Evolutionary conservation across 129 eudicot genomes (phyloP).

Genomic region (Sambucus nigra): DNA sequence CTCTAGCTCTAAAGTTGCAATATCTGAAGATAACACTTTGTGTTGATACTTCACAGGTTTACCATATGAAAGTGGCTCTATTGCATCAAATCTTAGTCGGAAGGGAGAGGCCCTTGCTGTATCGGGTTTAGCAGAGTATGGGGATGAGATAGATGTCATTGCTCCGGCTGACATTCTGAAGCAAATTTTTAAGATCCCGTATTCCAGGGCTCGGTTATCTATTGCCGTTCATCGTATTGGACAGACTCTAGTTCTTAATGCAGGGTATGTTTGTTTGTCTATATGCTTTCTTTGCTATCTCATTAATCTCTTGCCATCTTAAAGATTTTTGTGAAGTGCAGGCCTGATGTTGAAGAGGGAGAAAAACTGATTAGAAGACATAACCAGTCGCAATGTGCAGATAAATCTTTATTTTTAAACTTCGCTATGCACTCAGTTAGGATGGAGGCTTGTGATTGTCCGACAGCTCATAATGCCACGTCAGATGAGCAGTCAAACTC

Average conservation of each 20-base stretch:
- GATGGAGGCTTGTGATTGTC: conserved; percentile 99
- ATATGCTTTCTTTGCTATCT: conserved; percentile 4
- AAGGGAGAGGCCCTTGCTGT: conserved; percentile 99
- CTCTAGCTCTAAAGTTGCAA: not conserved
- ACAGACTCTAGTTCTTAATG: conserved; percentile 66
- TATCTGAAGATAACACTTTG: conserved; percentile 4
- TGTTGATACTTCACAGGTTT: conserved; percentile 42
- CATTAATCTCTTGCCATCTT: conserved; percentile 1
- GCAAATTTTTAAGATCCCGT: conserved; percentile 94
- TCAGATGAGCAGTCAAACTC: conserved; percentile 40
- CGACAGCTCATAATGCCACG: conserved; percentile 49
- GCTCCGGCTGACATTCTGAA: conserved; percentile 95
- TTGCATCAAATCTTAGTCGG: conserved; percentile 54
- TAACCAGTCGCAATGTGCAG: conserved; percentile 68
- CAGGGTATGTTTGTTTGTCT: conserved; percentile 46
- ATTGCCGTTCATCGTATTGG: conserved; percentile 97
- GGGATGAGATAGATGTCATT: conserved; percentile 91
- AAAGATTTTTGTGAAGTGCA: conserved; percentile 23
- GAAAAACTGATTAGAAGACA: conserved; percentile 78
- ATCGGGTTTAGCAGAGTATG: conserved; percentile 80
- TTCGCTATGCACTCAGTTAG: conserved; percentile 99
- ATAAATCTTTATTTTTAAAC: conserved; percentile 71
- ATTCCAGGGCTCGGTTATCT: conserved; percentile 83
- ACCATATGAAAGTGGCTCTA: conserved; percentile 47
- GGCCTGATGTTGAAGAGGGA: conserved; percentile 95